Conservation (phyloP, 176 grass and related monocot genomes). For the Lolium multiflorum region DNA sequence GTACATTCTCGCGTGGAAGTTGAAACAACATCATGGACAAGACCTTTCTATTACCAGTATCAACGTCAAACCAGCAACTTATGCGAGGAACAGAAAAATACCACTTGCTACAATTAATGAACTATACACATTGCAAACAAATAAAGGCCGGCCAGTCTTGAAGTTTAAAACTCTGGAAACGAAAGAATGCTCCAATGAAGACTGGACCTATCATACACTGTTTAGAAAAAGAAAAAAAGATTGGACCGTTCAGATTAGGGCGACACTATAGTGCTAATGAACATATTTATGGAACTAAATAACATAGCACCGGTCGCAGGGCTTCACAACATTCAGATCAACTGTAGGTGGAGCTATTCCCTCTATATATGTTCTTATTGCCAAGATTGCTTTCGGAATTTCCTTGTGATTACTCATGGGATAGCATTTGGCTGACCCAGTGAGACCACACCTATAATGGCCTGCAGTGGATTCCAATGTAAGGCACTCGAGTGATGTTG, state of each 20-base stretch:
- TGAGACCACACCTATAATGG: background rate
- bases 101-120: no score
- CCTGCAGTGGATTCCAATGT: background rate
- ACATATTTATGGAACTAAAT: background rate
- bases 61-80: no score
- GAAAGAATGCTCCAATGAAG: background rate
- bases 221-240: background rate
- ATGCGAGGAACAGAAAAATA: no score
- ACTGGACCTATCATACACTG: background rate
- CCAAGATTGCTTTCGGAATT: background rate
- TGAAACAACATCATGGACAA: slow-evolving; percentile 10
- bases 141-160: background rate
- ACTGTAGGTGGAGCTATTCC: background rate
- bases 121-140: background rate
- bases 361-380: background rate
- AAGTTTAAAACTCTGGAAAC: background rate
- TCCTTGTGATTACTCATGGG: background rate
- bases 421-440: background rate
- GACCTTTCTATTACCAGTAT: no score
- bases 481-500: background rate
- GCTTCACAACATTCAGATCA: slow-evolving; percentile 4
- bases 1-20: background rate
- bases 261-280: background rate
- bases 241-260: background rate
- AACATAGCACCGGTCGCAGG: background rate